phyloP scores from a whole-genome alignment of 768 basidiomycete genomes.

The Harrya chromipes region DNA sequence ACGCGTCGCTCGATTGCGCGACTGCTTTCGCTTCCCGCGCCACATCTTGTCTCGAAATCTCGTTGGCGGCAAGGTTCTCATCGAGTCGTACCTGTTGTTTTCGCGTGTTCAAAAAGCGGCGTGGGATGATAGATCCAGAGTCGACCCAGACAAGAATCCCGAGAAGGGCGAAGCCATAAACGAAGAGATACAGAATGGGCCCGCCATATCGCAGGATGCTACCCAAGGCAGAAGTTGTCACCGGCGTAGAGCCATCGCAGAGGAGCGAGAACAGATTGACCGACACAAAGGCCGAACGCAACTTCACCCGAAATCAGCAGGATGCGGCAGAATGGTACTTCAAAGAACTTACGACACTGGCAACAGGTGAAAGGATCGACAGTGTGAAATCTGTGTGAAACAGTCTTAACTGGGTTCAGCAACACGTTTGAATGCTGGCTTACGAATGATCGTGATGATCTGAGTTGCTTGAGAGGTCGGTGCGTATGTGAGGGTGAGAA shows the following conservation, averaged over 20 bases:
- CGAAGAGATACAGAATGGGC: slow-evolving; percentile 69
- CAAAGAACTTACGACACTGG: slow-evolving; percentile 51
- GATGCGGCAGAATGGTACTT: too few species aligned
- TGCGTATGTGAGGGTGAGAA: slow-evolving; percentile 72
- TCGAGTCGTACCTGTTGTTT: slow-evolving; percentile 12
- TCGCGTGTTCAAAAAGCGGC: slow-evolving; percentile 30
- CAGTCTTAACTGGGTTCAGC: too few species aligned
- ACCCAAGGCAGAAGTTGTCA: slow-evolving; percentile 47
- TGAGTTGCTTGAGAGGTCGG: slow-evolving; percentile 49
- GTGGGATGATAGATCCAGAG: slow-evolving; percentile 56
- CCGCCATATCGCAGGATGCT: slow-evolving; percentile 63
- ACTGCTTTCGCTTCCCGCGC: slow-evolving; percentile 49
- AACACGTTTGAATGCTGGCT: too few species aligned
- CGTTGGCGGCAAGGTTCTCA: slow-evolving; percentile 11
- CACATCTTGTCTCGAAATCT: slow-evolving; percentile 47
- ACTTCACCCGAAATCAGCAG: slow-evolving; percentile 32
- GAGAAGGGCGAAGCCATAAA: slow-evolving; percentile 57
- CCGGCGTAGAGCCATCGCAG: slow-evolving; percentile 52
- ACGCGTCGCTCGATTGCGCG: slow-evolving; percentile 47
- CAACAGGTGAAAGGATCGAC: slow-evolving; percentile 62
- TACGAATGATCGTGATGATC: slow-evolving; percentile 60
- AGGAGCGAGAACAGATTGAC: slow-evolving; percentile 74
- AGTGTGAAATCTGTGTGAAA: slow-evolving; percentile 69
- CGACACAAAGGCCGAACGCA: slow-evolving; percentile 69
- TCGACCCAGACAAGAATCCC: slow-evolving; percentile 67